These are phyloP conservation scores for Fusarium liriodendri DNA, from an alignment of 2,329 filamentous ascomycete genomes.

Conservation along the genomic window DNA sequence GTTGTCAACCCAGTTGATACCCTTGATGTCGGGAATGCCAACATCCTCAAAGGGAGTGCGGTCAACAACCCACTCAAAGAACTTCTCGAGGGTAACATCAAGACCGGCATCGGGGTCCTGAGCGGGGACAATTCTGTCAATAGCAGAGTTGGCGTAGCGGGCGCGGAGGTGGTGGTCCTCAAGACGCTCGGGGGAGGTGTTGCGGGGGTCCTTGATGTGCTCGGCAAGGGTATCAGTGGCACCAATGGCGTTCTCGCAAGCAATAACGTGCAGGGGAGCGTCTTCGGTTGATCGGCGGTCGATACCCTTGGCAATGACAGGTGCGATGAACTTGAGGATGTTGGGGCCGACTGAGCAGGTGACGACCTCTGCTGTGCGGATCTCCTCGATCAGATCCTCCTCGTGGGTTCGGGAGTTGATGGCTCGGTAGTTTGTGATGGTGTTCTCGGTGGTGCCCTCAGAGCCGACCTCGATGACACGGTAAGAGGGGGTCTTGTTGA, in stretches of 20 bases:
- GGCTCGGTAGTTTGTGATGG: slow-evolving; percentile 94
- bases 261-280: slow-evolving; percentile 88
- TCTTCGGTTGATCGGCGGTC: slow-evolving; percentile 73
- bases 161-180: slow-evolving; percentile 78
- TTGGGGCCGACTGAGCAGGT: slow-evolving; percentile 98
- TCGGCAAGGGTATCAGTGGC: slow-evolving; percentile 89
- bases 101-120: slow-evolving; percentile 84
- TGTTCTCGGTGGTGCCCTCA: slow-evolving; percentile 83
- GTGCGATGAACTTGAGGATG: slow-evolving; percentile 95
- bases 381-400: slow-evolving; percentile 83
- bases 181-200: slow-evolving; percentile 76
- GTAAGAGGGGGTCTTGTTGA: slow-evolving; percentile 83
- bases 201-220: slow-evolving; percentile 80
- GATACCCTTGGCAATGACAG: slow-evolving; percentile 94
- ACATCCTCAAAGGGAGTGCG: slow-evolving; percentile 81
- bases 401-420: slow-evolving; percentile 94
- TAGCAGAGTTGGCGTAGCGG: slow-evolving; percentile 95
- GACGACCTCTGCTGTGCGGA: slow-evolving; percentile 87
- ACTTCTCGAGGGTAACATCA: slow-evolving; percentile 96
- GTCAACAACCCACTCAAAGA: slow-evolving; percentile 99
- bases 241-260: slow-evolving; percentile 97
- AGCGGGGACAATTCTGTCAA: slow-evolving; percentile 96
- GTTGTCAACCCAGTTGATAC: slow-evolving; percentile 93
- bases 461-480: slow-evolving; percentile 92
- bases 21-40: slow-evolving; percentile 77